Base-by-base conservation (phyloP, 179 eudicot species). In the Gypsophila paniculata region DNA sequence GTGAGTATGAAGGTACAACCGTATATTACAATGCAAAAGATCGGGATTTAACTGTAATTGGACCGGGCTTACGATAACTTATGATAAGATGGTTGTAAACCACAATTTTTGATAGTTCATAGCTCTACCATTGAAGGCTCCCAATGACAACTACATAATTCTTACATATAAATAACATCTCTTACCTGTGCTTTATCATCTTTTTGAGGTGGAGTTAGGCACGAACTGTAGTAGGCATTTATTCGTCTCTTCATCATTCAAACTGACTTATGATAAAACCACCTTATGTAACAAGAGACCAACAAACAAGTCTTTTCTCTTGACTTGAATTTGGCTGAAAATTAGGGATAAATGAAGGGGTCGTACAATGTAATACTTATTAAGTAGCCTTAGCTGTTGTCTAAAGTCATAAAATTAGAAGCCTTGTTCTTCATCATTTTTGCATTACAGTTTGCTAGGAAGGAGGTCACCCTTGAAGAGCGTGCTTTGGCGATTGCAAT, bases 401-500 rank as follows among this genome's bases (percentile, higher is more conserved):
- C 63, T 73, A 36, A 42, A 67, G 57, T 14, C 42, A 57, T 66
- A n/a, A 29, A 74, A 68, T 14, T 25, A 25, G 39, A 68, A 69
- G 34, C 67, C 46, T 52, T 73, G 49, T 55, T 61, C 62, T 36
- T 25, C 69, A 29, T 52, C 53, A 39, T 36, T 10, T 73, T 51
- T 21, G 38, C 53, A 52, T 29, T 38, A 46, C 81, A 90, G 93
- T 51, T 60, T 54, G 74, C 65, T 58, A 69, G 53, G 74, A 82
- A 48, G 82, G 79, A 74, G 68, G 68, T 73, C 68, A 87, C 90
- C 67, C 49, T 77, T 54, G 96, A 91, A 78, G 85, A 86, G 72
- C 96, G 84, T 22, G 96, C 89, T 74, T 73, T 90, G 78, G 84
- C 80, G 53, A 90, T 79, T 71, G 88, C 97, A 57, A 82, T 85